Evolutionary conservation across 306 rosid species (phyloP).

Genomic region (Phaseolus lunatus): DNA sequence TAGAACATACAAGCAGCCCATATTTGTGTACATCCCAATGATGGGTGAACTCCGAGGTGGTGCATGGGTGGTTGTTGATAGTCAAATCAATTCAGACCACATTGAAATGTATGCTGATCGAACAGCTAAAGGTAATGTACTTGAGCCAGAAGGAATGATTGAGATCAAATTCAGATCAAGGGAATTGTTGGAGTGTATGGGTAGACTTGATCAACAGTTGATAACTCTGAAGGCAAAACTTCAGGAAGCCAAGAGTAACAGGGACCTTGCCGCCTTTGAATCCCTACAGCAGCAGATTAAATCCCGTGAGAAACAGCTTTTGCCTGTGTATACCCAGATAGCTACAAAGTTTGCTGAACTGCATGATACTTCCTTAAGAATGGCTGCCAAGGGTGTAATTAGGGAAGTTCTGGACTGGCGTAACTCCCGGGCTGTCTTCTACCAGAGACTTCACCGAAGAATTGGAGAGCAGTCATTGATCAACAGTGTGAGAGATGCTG

Average conservation of each 20-base stretch:
- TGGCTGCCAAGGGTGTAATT: slow-evolving; percentile 94
- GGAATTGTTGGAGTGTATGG: slow-evolving; percentile 94
- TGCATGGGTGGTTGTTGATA: slow-evolving; percentile 98
- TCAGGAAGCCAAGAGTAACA: slow-evolving; percentile 74
- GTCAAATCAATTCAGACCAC: slow-evolving; percentile 87
- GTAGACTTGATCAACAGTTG: slow-evolving; percentile 86
- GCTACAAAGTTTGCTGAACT: slow-evolving; percentile 95
- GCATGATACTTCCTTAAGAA: slow-evolving; percentile 93
- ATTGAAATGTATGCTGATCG: slow-evolving; percentile 94
- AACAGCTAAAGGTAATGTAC: slow-evolving; percentile 95
- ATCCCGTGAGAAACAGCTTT: slow-evolving; percentile 88
- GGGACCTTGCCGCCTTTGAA: slow-evolving; percentile 51
- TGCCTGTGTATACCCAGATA: slow-evolving; percentile 91
- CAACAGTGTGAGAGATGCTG: slow-evolving; percentile 77
- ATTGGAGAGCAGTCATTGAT: slow-evolving; percentile 76
- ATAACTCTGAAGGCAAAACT: slow-evolving; percentile 74
- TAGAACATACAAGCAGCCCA: slow-evolving; percentile 92
- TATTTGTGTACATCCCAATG: slow-evolving; percentile 95
- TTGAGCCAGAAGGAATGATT: slow-evolving; percentile 99
- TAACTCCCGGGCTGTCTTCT: slow-evolving; percentile 80
- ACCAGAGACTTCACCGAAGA: slow-evolving; percentile 79
- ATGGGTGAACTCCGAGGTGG: slow-evolving; percentile 99
- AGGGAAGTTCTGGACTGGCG: slow-evolving; percentile 88
- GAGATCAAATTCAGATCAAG: slow-evolving; percentile 94
- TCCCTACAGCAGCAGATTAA: slow-evolving; percentile 81